Base-by-base conservation (phyloP, 2,329 filamentous ascomycete genomes). In the Xylariaceae sp. region DNA sequence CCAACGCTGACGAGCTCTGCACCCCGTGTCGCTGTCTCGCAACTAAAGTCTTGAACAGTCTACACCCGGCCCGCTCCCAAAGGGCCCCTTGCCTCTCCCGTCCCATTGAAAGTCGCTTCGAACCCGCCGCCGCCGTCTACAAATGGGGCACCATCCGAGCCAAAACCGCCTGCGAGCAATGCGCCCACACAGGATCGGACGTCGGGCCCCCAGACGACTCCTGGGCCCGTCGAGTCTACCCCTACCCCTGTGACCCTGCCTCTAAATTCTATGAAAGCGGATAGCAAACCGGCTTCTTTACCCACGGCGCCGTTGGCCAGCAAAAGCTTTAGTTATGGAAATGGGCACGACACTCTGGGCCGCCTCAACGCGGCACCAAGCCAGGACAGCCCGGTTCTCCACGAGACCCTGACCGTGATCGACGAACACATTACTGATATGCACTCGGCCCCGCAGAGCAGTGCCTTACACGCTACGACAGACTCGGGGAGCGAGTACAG, bases 371-470 rank as follows among this genome's bases (percentile, higher is more conserved):
- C 65, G 35, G 60, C 65, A 36, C 45, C 45, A n/a, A 65, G 65
- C 39, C 65, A 77, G 47, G 65, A 75, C 32, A 72, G 63, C 40
- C 56, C 51, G 26, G 89, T 95, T 31, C 83, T 96, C 67, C 88
- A 89, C 55, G 89, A 96, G 57, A 95, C 90, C 1, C 64, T 96
- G 32, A 94, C 88, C 52, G 90, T 96, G 38, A 96, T 96, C 50
- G 83, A 96, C 57, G 90, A 96, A 60, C 90, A 95, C 55, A 94
- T 96, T 48, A 94, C 87, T 26, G 84, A 94, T 56, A 75, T 96
- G 43, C 67, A 73, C 40, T 72, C 71, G 13, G 63, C 72, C 5
- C 63, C 67, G 5, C 67, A 60, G 40, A 71, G 65, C 40, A 72
- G 75, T 17, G 59, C 56, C 21, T 57, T 80, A 43, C 64, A 74